Conservation (phyloP, 108 stramenopile species). For the Stephanodiscus triporus region DNA sequence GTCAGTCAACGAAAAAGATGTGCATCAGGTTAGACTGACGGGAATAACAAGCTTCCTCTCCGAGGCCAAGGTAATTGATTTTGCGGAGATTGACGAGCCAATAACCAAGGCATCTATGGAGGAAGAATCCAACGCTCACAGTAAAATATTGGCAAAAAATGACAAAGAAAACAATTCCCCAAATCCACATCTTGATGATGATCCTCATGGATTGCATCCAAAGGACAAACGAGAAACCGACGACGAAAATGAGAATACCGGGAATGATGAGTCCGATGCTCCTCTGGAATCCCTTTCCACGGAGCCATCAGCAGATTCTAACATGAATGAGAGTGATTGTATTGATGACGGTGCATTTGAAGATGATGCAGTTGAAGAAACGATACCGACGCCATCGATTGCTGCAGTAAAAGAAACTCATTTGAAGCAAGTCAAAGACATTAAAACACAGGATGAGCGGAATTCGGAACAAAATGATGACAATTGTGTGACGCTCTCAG, state of each 20-base stretch:
- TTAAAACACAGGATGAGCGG: neutral
- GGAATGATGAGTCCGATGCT: slow-evolving; percentile 8
- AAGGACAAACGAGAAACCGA: neutral
- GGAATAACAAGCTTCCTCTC: neutral
- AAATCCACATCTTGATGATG: slow-evolving; percentile 11
- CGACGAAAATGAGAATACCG: neutral
- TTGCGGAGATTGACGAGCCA: neutral
- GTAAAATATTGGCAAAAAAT: neutral
- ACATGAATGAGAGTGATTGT: neutral
- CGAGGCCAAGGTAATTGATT: neutral
- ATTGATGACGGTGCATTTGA: neutral
- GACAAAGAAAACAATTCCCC: neutral
- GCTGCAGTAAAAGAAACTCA: slow-evolving; percentile 1
- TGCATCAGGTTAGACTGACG: neutral
- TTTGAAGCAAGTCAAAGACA: neutral
- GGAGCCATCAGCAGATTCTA: neutral
- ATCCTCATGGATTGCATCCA: neutral
- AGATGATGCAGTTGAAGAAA: neutral
- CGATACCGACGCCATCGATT: neutral
- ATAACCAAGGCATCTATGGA: neutral
- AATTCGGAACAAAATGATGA: slow-evolving; percentile 46
- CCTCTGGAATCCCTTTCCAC: too few relatives aligned
- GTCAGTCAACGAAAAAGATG: neutral
- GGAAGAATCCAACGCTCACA: neutral
- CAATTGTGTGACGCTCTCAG: slow-evolving; percentile 63